phyloP scores from a whole-genome alignment of 495 filamentous ascomycete species.

The Saxophila tyrrhenica region DNA sequence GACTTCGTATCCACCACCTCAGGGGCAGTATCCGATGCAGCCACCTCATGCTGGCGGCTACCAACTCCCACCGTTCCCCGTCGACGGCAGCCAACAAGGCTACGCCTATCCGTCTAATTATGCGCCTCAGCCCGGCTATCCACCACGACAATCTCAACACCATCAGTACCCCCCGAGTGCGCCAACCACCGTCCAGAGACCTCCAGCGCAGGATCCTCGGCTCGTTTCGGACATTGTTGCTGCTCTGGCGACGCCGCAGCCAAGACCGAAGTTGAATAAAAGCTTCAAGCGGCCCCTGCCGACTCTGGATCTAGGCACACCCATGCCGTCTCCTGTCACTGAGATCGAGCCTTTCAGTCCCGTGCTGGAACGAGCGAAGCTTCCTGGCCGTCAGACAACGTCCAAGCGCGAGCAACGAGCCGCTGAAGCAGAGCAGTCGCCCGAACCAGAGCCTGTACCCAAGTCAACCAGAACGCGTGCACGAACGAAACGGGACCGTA shows the following conservation, averaged over 20 bases:
- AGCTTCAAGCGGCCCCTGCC: conserved; percentile 4
- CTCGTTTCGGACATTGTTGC: conserved; percentile 10
- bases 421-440: background rate
- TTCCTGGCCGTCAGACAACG: background rate
- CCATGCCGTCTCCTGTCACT: background rate
- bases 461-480: background rate
- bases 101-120: conserved; percentile 7
- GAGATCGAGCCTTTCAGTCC: conserved; percentile 14
- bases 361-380: conserved; percentile 2
- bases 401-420: background rate
- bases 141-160: background rate
- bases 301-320: background rate
- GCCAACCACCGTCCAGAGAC: conserved; percentile 4
- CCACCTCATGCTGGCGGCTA: conserved; percentile 25
- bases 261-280: conserved; percentile 6
- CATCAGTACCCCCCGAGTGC: background rate
- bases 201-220: background rate
- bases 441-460: background rate
- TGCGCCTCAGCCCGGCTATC: background rate
- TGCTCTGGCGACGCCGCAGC: conserved; percentile 11
- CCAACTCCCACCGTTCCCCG: conserved; percentile 31
- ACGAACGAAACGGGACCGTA: conserved; percentile 7
- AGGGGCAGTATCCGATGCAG: conserved; percentile 11
- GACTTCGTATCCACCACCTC: conserved; percentile 12
- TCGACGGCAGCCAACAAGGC: conserved; percentile 18